These are phyloP conservation scores for Dendrobium chrysotoxum DNA, from an alignment of 106 monocot species.

Conservation along the genomic window DNA sequence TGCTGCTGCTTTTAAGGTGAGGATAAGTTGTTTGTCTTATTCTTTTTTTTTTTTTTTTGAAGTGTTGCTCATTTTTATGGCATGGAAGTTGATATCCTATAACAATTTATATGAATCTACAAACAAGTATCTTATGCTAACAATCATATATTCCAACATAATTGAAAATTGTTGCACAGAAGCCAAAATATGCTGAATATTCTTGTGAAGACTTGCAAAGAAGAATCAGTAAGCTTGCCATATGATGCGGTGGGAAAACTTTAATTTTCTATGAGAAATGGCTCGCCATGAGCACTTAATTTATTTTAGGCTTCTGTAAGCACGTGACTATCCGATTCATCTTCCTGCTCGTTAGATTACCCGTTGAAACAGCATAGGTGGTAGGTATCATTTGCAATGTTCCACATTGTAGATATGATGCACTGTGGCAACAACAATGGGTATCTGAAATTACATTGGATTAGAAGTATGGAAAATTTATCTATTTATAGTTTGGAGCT, in stretches of 20 bases:
- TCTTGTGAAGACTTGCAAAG: not conserved
- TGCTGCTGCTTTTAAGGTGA: slow-evolving; percentile 99
- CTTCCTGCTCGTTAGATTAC: no score
- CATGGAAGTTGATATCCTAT: not conserved
- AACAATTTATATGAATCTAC: not conserved
- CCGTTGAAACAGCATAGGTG: no score
- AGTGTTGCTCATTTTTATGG: not conserved
- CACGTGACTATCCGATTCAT: no score
- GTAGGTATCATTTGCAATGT: no score
- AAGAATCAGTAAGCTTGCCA: not conserved
- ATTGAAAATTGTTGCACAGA: not conserved
- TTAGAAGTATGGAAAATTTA: no score
- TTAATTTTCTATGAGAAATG: no score
- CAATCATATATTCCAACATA: not conserved
- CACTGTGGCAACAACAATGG: no score
- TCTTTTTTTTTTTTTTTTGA: not conserved
- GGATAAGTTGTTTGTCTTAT: not conserved
- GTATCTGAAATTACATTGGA: no score
- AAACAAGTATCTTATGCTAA: not conserved
- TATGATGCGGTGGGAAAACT: not conserved
- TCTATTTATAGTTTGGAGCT: no score
- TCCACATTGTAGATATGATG: no score
- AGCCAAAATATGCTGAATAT: not conserved
- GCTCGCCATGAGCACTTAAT: no score
- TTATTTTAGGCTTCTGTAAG: no score